phyloP scores from a whole-genome alignment of 169 alveolate species.

The Eimeria maxima region DNA sequence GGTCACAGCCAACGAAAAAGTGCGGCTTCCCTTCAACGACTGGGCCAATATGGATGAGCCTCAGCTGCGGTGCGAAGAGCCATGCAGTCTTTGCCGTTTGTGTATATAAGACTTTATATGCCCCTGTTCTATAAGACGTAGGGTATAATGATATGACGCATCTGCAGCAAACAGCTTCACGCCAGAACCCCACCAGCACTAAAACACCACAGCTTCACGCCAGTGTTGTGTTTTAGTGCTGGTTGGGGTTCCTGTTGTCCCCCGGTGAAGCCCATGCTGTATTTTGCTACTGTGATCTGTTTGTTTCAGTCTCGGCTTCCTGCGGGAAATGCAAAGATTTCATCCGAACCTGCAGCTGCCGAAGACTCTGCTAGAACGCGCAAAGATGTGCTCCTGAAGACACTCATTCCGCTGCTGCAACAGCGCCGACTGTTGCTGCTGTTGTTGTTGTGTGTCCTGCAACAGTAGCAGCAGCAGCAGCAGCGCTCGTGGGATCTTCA shows the following conservation, averaged over 20 bases:
- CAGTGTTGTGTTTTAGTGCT: not conserved
- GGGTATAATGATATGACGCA: not conserved
- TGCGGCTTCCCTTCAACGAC: slow-evolving; percentile 93
- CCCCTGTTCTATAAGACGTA: not conserved
- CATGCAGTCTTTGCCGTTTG: slow-evolving; percentile 84
- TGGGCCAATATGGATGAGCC: slow-evolving; percentile 95
- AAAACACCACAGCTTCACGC: not conserved
- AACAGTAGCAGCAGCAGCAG: slow-evolving; percentile 22
- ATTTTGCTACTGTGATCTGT: not conserved
- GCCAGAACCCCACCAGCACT: no score
- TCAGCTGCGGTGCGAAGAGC: slow-evolving; percentile 92
- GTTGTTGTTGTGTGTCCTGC: not conserved
- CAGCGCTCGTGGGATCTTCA: slow-evolving; percentile 10
- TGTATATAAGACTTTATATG: not conserved
- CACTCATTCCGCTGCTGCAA: not conserved
- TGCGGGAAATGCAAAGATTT: slow-evolving; percentile 86
- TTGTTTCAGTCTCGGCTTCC: slow-evolving; percentile 67
- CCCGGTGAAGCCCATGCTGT: not conserved
- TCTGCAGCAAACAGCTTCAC: not conserved
- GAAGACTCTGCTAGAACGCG: slow-evolving; percentile 39
- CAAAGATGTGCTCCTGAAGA: slow-evolving; percentile 67
- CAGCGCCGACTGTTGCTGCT: not conserved
- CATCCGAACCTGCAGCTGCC: slow-evolving; percentile 93
- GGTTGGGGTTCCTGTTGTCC: not conserved
- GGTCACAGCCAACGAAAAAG: slow-evolving; percentile 79